Base-by-base conservation (phyloP, 768 basidiomycete species). In the Tylopilus plumbeoviolaceoides region DNA sequence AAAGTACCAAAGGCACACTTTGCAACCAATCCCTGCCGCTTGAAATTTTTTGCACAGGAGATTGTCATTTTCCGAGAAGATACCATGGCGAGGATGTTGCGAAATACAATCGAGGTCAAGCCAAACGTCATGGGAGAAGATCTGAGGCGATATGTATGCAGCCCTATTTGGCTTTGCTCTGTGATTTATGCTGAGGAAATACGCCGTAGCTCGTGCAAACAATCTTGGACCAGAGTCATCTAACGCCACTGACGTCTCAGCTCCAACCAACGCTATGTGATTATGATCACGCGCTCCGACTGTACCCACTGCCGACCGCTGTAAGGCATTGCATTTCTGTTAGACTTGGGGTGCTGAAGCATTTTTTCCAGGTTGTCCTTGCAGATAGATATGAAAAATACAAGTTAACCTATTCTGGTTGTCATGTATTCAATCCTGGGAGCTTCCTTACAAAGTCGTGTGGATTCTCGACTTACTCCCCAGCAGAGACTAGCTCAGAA, bases 371-470 rank as follows among this genome's bases (percentile, higher is more conserved):
- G 94, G 77, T 98, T 18, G 78, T 98, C 30, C 80, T 99, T 12
- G 97, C 97, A 1, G 97, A 99, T 72, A 94, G 88, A 70, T 97
- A 98, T 64, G 95, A 97, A 66, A 83, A 89, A 44, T 99, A 92
- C 68, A 92, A 97, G 62, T 77, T 97, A 58, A 98, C 95, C 1
- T 99, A 99, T 68, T 94, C 95, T 53, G 93, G 93, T 11, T 98
- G 97, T 62, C 97, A 98, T 70, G 97, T 98, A 25, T 94, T 98
- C 78, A 99, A 99, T 67, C 97, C 97, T 0, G 95, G 97, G 18
- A 85, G 87, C 46, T 98, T 98, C 65, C 76, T 93, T 14, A 84
- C 90, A 5, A 87, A 82, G 45, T 79, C 86, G 6, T 88, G 91
- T 59, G 78, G 82, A 6, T 98, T 98, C 75, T 91, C 89, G 11